A percentile compares a stretch with the other conserved stretches of the same genome.
Conservation (phyloP, 768 basidiomycete species). For the Termitomyces sp. region DNA sequence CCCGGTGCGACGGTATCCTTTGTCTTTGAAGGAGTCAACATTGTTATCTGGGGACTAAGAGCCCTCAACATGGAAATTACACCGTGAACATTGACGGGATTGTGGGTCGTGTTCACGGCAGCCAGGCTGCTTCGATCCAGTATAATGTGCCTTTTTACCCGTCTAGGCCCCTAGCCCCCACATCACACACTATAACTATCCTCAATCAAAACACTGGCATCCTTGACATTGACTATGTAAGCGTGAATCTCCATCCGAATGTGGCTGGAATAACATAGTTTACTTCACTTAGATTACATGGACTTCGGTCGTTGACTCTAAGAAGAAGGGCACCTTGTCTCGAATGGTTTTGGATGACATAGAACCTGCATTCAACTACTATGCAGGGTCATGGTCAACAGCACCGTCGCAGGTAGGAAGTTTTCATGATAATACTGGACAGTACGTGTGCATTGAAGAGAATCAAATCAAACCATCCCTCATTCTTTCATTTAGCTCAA, state of each 20-base stretch:
- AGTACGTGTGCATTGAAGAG: background rate
- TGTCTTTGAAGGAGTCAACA: constrained; percentile 7
- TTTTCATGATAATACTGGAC: constrained; percentile 4
- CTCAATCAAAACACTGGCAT: background rate
- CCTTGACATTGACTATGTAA: constrained; percentile 11
- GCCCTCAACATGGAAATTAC: constrained; percentile 7
- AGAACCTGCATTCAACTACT: background rate
- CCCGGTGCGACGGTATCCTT: constrained; percentile 11
- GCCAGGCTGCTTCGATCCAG: background rate
- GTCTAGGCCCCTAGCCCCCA: background rate
- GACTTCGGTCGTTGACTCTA: background rate
- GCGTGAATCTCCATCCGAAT: background rate
- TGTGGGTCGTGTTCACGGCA: background rate
- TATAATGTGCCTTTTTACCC: constrained; percentile 3
- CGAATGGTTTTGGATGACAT: constrained; percentile 2
- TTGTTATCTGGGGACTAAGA: constrained; percentile 6
- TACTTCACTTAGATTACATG: constrained; percentile 5
- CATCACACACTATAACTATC: constrained; percentile 1
- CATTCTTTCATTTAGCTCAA: background rate
- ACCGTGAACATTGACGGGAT: constrained; percentile 4
- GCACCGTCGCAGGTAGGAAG: background rate
- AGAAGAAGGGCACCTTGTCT: constrained; percentile 3
- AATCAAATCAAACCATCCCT: background rate
- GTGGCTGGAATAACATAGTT: background rate
- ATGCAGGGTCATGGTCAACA: background rate